Conservation (phyloP, 352 stramenopile genomes). For the Phytophthora pseudosyringae region DNA sequence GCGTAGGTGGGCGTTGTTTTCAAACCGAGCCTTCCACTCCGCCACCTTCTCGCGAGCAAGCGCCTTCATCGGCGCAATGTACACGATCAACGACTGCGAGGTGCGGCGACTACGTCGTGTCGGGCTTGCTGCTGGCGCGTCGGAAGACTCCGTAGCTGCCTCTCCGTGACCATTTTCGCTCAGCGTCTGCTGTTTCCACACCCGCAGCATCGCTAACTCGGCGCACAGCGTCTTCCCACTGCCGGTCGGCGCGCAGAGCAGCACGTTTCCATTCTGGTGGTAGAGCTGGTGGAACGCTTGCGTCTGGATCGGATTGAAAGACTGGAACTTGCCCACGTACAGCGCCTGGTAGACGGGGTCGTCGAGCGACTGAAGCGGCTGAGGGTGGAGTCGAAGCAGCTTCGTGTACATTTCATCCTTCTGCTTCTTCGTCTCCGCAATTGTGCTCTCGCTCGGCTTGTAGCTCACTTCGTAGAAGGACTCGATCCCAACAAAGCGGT, state of each 20-base stretch:
- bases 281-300: conserved; percentile 98
- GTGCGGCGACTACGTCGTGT: conserved; percentile 9
- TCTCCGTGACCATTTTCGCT: conserved; percentile 3
- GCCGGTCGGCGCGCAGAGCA: conserved; percentile 97
- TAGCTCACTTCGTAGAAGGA: conserved; percentile 82
- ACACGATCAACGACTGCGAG: conserved; percentile 89
- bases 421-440: conserved; percentile 53
- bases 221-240: conserved; percentile 97
- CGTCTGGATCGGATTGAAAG: conserved; percentile 96
- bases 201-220: conserved; percentile 97
- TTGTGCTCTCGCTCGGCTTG: conserved; percentile 41
- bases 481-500: conserved; percentile 97
- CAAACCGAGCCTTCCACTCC: conserved; percentile 96
- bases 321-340: conserved; percentile 90
- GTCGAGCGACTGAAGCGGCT: conserved; percentile 93
- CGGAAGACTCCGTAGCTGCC: neutral
- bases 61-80: conserved; percentile 98
- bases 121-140: neutral
- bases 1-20: conserved; percentile 74
- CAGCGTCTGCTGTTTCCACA: conserved; percentile 77
- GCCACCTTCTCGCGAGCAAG: conserved; percentile 96
- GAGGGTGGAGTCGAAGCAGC: conserved; percentile 95
- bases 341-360: conserved; percentile 92
- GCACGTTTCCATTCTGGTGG: conserved; percentile 95
- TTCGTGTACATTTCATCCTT: conserved; percentile 82